Conservation (phyloP, 495 filamentous ascomycete genomes). For the Penicillium samsonianum region DNA sequence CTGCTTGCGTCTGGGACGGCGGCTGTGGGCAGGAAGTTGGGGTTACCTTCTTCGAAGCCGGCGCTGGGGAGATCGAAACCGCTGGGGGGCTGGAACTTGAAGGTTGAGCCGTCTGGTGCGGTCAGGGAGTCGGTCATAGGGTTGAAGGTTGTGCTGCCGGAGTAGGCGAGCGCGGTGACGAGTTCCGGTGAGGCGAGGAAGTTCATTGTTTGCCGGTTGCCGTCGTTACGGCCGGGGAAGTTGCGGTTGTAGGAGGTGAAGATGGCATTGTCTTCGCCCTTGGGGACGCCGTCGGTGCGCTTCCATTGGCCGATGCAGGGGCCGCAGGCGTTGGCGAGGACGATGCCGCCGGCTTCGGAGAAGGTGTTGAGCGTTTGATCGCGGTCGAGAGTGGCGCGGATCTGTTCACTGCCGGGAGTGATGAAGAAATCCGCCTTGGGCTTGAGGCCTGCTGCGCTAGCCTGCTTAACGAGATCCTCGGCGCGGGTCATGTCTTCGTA, state of each 20-base stretch:
- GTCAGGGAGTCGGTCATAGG: conserved; percentile 83
- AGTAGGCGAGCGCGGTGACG: conserved; percentile 93
- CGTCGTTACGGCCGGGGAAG: conserved; percentile 95
- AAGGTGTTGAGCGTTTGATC: conserved; percentile 86
- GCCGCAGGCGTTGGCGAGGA: conserved; percentile 94
- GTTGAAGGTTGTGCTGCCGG: conserved; percentile 93
- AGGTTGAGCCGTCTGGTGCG: conserved; percentile 77
- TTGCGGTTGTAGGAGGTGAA: conserved; percentile 98
- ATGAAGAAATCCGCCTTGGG: conserved; percentile 92
- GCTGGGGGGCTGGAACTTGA: conserved; percentile 81
- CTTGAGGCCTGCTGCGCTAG: conserved; percentile 79
- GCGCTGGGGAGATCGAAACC: conserved; percentile 74
- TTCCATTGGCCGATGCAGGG: conserved; percentile 98
- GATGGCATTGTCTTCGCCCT: conserved; percentile 91
- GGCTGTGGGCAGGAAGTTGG: conserved; percentile 69
- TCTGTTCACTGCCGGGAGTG: conserved; percentile 95
- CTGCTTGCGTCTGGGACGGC: conserved; percentile 59
- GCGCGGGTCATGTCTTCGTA: conserved; percentile 97
- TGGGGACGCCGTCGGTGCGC: conserved; percentile 76
- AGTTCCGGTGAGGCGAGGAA: conserved; percentile 96
- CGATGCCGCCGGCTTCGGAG: conserved; percentile 79
- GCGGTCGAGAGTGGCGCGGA: conserved; percentile 86
- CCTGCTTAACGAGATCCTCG: conserved; percentile 89
- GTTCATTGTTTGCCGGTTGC: conserved; percentile 95
- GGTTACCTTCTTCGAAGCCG: conserved; percentile 81